Base-by-base conservation (phyloP, 768 basidiomycete genomes). In the Pulveroboletus sp. region DNA sequence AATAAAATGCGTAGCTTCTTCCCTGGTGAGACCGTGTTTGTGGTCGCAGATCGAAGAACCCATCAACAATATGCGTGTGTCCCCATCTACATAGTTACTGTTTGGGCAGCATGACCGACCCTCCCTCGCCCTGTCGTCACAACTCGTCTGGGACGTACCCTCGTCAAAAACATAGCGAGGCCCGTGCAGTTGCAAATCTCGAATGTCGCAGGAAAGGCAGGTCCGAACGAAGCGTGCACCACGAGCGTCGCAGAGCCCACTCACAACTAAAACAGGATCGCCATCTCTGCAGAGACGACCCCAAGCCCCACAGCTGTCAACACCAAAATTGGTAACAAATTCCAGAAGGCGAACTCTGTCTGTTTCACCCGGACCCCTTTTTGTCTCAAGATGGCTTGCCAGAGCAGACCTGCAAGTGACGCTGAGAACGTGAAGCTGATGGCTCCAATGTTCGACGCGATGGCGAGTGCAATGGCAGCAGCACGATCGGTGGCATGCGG, bases 401-500 rank as follows among this genome's bases (percentile, higher is more conserved):
- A 97, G 14, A 96, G 73, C 38, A 98, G 70, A 0, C 93, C 93
- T 0, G 92, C 93, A 14, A 96, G 78, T 47, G 87, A 90, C 1
- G 89, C 90, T 6, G 86, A 85, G 62, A 93, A 94, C 8, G 90
- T 89, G 63, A 89, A 85, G 54, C 84, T 87, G 57, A 94, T 86
- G 1, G 94, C 94, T 11, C 94, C 94, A 31, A 91, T 85, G 67
- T 96, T 96, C 48, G 83, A 86, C 3, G 88, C 86, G 0, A 96
- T 76, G 7, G 93, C 93, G 11, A 96, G 77, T 0, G 91, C 79
- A 42, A 84, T 78, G 0, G 79, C 82, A 1, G 83, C 85, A 1
- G 79, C 83, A 15, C 79, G 75, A 6, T 58, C 47, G 17, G 71
- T 64, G 5, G 78, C 66, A 18, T 64, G 41, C 17, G 66, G 60